Percentiles rank a stretch among this genome's conserved stretches.
phyloP scores from a whole-genome alignment of 2,329 filamentous ascomycete species.

The Phaeosphaeriaceae sp. region DNA sequence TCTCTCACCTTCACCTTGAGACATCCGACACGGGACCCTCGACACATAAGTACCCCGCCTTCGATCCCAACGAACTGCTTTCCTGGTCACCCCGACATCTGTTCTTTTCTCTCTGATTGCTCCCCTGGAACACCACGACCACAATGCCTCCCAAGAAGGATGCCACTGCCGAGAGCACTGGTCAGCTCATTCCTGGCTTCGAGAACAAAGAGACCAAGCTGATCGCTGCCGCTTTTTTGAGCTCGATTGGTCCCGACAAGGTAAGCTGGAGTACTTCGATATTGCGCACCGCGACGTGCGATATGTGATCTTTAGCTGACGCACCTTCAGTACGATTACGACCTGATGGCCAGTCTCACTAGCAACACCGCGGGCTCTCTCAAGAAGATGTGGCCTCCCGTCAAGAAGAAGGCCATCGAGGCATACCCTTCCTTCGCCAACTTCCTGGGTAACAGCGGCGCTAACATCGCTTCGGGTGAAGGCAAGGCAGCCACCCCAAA shows the following conservation, averaged over 20 bases:
- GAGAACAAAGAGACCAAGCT: conserved; percentile 33
- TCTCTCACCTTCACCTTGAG: conserved; percentile 15
- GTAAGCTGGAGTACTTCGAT: conserved; percentile 15
- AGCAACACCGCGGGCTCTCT: conserved; percentile 39
- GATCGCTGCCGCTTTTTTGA: conserved; percentile 41
- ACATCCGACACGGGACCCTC: neutral
- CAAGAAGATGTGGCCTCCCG: conserved; percentile 44
- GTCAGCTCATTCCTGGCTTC: conserved; percentile 27
- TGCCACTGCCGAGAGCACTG: conserved; percentile 4
- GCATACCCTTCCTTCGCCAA: conserved; percentile 29
- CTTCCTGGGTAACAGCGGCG: conserved; percentile 22
- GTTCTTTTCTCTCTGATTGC: conserved; percentile 51
- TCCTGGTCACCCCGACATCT: conserved; percentile 55
- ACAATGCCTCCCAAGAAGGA: conserved; percentile 40
- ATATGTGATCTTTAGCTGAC: neutral
- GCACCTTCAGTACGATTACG: conserved; percentile 36
- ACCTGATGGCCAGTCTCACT: conserved; percentile 35
- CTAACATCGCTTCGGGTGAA: conserved; percentile 7
- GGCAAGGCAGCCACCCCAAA: conserved; percentile 10
- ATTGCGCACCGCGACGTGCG: neutral
- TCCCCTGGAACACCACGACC: neutral
- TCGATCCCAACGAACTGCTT: neutral
- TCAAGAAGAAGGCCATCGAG: conserved; percentile 42
- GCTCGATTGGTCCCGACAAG: conserved; percentile 36
- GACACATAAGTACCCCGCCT: conserved; percentile 8